Base-by-base conservation (phyloP, 2,329 filamentous ascomycete genomes). In the Chrysosporium keratinophilum region DNA sequence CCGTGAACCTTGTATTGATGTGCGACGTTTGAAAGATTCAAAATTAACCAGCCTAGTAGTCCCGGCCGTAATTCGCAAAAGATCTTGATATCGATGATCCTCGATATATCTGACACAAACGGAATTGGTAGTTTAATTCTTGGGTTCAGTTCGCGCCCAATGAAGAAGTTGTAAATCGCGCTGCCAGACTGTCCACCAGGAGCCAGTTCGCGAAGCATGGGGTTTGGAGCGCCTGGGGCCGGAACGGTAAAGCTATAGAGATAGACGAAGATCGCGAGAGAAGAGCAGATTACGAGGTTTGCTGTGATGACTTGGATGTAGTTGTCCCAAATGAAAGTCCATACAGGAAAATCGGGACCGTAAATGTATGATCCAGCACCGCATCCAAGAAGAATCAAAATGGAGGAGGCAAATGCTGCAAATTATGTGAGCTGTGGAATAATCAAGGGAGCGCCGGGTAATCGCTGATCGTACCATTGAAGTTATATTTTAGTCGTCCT, bases 311-410 rank as follows among this genome's bases (percentile, higher is more conserved):
- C 78, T 67, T 91, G 88, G 50, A 93, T 65, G 67, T 91, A 94
- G 73, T 97, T 91, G 66, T 95, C 83, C 74, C 86, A 84, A 65
- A 97, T 88, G 71, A 90, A 97, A 23, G 84, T 87, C 91, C 91
- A 98, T 52, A 95, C 78, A 9, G 82, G 78, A 64, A 94, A 96
- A 15, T 91, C 78, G 52, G 88, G 81, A 54, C 91, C 91, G 61
- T 91, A 80, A 2, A 82, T 71, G 41, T 82, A 70, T 2, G 89
- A 95, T 46, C 89, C 89, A 7, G 83, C 83, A 37, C 81, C 81
- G 51, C 84, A 79, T 5, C 85, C 74, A 15, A 78, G 76, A 43
- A 95, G 74, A 50, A 84, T 90, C 58, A 85, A 76, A 52, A 88
- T 70, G 57, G 84, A 83, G n/a, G 87, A 89, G 59, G 76, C 74